These are phyloP conservation scores for Phytophthora chlamydospora DNA, from an alignment of 352 stramenopile species.

Conservation along the genomic window DNA sequence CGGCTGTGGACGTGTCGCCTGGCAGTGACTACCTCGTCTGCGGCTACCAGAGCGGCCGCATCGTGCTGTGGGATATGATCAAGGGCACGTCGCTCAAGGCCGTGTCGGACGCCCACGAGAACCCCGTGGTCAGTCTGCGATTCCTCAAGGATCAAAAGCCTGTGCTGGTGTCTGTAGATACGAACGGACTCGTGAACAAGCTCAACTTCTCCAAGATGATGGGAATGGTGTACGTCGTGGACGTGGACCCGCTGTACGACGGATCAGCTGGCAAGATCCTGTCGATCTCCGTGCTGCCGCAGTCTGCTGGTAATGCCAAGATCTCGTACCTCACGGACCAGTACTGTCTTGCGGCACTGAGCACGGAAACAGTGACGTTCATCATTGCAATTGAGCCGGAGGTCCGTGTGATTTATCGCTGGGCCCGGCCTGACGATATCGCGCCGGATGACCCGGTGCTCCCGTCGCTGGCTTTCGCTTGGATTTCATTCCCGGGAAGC, in stretches of 20 bases:
- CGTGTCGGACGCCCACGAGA: constrained; percentile 91
- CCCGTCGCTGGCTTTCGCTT: constrained; percentile 95
- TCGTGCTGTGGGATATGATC: constrained; percentile 98
- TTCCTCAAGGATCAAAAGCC: constrained; percentile 90
- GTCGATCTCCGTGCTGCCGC: constrained; percentile 79
- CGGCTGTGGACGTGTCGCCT: constrained; percentile 88
- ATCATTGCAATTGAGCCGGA: constrained; percentile 95
- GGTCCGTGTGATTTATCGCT: constrained; percentile 95
- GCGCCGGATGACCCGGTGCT: constrained; percentile 76
- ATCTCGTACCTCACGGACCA: constrained; percentile 87
- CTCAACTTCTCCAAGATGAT: constrained; percentile 95
- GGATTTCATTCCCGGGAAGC: constrained; percentile 90
- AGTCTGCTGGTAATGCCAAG: constrained; percentile 84
- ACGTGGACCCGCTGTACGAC: constrained; percentile 95
- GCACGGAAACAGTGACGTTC: constrained; percentile 94
- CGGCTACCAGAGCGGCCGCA: constrained; percentile 92
- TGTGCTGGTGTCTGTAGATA: constrained; percentile 83
- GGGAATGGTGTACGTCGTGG: constrained; percentile 93
- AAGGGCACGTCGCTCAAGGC: constrained; percentile 92
- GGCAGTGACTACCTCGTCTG: constrained; percentile 92
- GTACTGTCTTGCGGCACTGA: constrained; percentile 83
- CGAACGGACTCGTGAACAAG: constrained; percentile 94
- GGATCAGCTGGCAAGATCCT: constrained; percentile 91
- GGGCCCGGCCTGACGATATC: constrained; percentile 86
- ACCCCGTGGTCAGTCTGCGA: constrained; percentile 83